Percentiles rank a stretch among this genome's conserved stretches.
These are phyloP conservation scores for Scedosporium boydii DNA, from an alignment of 2,329 filamentous ascomycete genomes.

Conservation along the genomic window DNA sequence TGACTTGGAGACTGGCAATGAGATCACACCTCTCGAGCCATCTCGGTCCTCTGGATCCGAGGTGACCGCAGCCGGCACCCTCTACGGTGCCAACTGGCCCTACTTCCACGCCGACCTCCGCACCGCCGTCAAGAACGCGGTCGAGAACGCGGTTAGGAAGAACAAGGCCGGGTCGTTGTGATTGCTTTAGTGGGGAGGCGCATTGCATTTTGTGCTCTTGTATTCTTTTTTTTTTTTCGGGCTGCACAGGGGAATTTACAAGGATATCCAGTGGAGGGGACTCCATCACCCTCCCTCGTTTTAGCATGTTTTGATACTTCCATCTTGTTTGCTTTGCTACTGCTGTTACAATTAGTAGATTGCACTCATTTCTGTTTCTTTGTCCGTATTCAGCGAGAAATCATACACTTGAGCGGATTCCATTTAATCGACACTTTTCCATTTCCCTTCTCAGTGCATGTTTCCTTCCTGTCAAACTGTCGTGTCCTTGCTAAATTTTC, in stretches of 20 bases:
- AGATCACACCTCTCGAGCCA: conserved; percentile 5
- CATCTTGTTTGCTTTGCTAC: neutral
- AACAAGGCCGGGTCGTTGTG: conserved; percentile 5
- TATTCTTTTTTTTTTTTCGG: neutral
- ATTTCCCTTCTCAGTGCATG: no score
- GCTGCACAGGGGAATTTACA: neutral
- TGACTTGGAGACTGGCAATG: conserved; percentile 6
- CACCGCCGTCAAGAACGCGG: conserved; percentile 28
- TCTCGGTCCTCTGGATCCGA: neutral
- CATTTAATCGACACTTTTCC: no score
- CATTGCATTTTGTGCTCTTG: neutral
- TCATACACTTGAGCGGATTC: no score
- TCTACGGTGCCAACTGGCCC: conserved; percentile 32
- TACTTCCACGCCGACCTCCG: conserved; percentile 38
- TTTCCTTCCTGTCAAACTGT: no score
- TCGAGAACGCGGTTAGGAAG: conserved; percentile 1
- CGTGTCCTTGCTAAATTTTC: no score
- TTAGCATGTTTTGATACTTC: neutral
- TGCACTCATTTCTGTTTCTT: no score
- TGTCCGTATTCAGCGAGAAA: no score
- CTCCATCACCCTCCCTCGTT: neutral
- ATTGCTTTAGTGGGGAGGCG: neutral
- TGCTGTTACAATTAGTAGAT: neutral
- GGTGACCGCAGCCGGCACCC: conserved; percentile 14
- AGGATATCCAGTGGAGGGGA: neutral